Conservation (phyloP, 2,329 filamentous ascomycete genomes). For the Westerdykella aurantiaca region DNA sequence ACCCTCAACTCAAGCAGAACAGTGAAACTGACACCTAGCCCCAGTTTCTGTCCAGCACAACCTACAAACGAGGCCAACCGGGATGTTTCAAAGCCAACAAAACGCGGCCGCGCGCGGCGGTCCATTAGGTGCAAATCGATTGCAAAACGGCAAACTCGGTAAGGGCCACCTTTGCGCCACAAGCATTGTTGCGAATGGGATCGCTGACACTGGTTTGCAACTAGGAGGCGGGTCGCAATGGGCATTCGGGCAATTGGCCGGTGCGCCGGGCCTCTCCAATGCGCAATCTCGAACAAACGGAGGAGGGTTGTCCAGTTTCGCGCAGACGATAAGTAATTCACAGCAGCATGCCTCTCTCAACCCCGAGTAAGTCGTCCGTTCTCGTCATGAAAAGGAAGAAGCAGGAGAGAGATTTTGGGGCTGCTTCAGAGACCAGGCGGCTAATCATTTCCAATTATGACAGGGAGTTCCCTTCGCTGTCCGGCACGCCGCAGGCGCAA, state of each 20-base stretch:
- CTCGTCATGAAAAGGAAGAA: conserved; percentile 6
- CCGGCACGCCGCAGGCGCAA: conserved; percentile 51
- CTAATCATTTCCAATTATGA: conserved; percentile 17
- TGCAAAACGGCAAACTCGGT: conserved; percentile 54
- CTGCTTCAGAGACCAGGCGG: conserved; percentile 2
- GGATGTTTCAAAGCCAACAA: conserved; percentile 49
- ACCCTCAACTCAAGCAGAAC: not conserved
- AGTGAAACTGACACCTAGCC: not conserved
- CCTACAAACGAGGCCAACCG: conserved; percentile 49
- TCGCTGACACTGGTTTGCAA: conserved; percentile 17
- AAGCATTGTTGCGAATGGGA: not conserved
- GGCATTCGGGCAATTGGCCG: conserved; percentile 53
- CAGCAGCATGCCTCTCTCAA: conserved; percentile 51
- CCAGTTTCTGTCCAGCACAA: conserved; percentile 30
- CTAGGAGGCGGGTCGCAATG: conserved; percentile 52
- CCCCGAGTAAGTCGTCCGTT: conserved; percentile 48
- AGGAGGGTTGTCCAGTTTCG: conserved; percentile 49
- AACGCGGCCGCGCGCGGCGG: conserved; percentile 44
- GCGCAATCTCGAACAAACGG: conserved; percentile 48
- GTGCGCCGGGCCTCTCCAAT: conserved; percentile 47
- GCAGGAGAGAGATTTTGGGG: conserved; percentile 5
- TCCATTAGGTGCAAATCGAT: conserved; percentile 44
- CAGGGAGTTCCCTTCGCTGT: conserved; percentile 59
- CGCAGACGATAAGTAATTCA: conserved; percentile 51
- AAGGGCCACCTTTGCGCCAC: conserved; percentile 14